Evolutionary conservation across 2,329 filamentous ascomycete species (phyloP), one percentile per base, ranked within the genome.

Genomic region (Stenocarpella maydis): DNA sequence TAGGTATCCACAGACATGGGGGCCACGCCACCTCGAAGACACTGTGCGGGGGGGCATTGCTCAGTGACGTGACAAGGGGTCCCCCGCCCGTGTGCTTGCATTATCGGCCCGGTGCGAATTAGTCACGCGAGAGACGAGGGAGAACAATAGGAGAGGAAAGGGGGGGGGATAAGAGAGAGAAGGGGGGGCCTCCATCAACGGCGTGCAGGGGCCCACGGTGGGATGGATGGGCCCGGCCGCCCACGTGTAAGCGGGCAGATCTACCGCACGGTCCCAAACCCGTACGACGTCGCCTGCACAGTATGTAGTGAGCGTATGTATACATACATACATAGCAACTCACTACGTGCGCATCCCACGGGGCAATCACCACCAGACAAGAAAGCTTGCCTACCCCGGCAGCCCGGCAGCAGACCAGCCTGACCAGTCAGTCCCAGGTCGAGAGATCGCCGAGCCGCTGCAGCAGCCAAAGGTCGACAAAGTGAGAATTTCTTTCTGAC

Each of bases 51-150:
- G n/a, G n/a, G 64, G 50, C 49, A 28, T 9, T 21, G 31, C 10
- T 9, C 24, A 37, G 24, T 24, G 31, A 24, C 26, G 41, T 31
- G n/a, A 49, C 50, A 53, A 34, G 50, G 41, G 52, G 34, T 58
- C 64, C 64, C 50, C 50, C 39, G 28, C 60, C 14, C 21, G 47
- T 47, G 26, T 47, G 58, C 50, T 34, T 45, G 26, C 64, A 66
- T 55, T 45, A 54, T 58, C 64, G 64, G 64, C 10, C 64, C 64
- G 64, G 64, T 67, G 64, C 64, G 64, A 47, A 54, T 31, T 24
- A 54, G 24, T 53, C 64, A 47, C 61, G 47, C 50, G 24, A 39
- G 47, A 52, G 50, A 15, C 43, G 15, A 53, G 26, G 47, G 21
- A 31, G 37, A 14, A 34, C 17, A n/a, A 15, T n/a, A 50, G 43